A percentile compares a stretch with the other conserved stretches of the same genome.
phyloP scores from a whole-genome alignment of 495 filamentous ascomycete genomes.

The Tuber indicum region DNA sequence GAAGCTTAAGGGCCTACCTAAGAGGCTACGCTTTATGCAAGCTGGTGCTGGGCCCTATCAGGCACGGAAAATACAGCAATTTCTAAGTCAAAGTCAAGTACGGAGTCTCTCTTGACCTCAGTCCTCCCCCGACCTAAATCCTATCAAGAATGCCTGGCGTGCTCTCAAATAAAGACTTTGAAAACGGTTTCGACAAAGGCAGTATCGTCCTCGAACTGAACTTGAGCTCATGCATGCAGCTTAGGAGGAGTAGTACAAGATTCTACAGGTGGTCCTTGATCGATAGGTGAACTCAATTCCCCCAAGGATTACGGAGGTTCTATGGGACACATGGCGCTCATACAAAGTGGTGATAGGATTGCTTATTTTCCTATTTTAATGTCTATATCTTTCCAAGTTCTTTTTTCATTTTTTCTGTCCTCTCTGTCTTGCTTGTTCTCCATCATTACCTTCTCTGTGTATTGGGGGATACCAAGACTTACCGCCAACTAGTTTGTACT shows the following conservation, averaged over 20 bases:
- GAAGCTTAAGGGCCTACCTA: neutral
- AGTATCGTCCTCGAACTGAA: neutral
- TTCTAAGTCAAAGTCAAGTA: neutral
- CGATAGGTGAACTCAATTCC: conserved; percentile 11
- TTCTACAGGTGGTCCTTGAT: conserved; percentile 3
- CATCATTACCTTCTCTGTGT: too few relatives aligned
- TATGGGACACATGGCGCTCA: conserved; percentile 9
- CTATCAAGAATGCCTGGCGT: too few relatives aligned
- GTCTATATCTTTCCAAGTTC: too few relatives aligned
- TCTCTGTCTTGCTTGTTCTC: too few relatives aligned
- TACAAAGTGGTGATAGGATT: conserved; percentile 8
- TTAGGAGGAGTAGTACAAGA: conserved; percentile 1
- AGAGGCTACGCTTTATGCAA: conserved; percentile 4
- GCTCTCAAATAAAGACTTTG: conserved; percentile 9
- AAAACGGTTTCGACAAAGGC: conserved; percentile 7
- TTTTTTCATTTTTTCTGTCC: too few relatives aligned
- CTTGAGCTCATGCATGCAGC: neutral
- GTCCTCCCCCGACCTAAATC: conserved; percentile 11
- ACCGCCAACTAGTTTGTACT: too few relatives aligned
- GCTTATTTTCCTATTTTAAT: neutral
- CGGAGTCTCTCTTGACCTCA: neutral
- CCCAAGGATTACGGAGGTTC: conserved; percentile 3
- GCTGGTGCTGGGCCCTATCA: conserved; percentile 1
- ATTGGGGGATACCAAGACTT: too few relatives aligned
- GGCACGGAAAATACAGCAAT: neutral